Base-by-base conservation (phyloP, 306 rosid genomes). In the Lotus japonicus region DNA sequence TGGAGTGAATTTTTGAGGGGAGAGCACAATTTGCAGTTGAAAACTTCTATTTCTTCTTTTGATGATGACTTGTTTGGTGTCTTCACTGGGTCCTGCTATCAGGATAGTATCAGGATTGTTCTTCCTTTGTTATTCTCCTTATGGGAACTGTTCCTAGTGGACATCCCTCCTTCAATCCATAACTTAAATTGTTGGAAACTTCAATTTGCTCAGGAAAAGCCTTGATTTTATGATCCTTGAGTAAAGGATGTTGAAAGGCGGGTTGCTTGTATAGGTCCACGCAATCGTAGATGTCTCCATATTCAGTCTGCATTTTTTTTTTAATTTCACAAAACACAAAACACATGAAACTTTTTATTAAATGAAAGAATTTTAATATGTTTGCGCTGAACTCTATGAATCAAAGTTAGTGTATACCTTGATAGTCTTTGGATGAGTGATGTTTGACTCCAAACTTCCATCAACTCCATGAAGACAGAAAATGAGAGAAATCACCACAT, bases 231-330 rank as follows among this genome's bases (percentile, higher is more conserved):
- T 68, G 53, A 53, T 52, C 1, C 52, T 39, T 38, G 11, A 53
- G 63, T 41, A 53, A n/a, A 36, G 73, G 73, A 53, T 68, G 73
- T 11, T 36, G 41, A 51, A 68, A 1, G 5, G 63, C 63, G 3
- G 73, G 62, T 9, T 68, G 73, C 23, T 53, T 53, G 73, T 68
- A 68, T 18, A 68, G 21, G 3, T 68, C 41, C 51, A 53, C 73
- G 35, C 73, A 68, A 41, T 68, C 51, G 23, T 68, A 68, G 39
- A 68, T 39, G 41, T 68, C 63, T 68, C 73, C 73, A 39, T 68
- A 23, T 21, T 53, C 6, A 38, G 43, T 53, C 54, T 53, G 64
- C 52, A 5, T 5, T 4, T 31, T 5, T 5, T 5, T 5, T 2
- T 2, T 2, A 28, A 28, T 0, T 0, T 0, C 7, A 0, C 36